Conservation (phyloP, 2,329 filamentous ascomycete genomes). For the Alternaria sp. region DNA sequence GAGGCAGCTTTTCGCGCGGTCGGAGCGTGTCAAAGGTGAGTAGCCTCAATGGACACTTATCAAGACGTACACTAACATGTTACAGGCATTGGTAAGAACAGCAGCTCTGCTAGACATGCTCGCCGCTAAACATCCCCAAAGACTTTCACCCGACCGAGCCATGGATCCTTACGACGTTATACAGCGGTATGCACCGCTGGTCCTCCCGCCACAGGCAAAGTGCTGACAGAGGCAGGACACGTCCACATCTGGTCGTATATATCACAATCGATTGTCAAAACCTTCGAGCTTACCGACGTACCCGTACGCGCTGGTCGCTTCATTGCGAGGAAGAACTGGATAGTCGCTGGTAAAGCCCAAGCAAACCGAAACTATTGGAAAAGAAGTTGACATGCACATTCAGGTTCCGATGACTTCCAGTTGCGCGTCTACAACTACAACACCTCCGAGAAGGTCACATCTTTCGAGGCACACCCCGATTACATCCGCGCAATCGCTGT, state of each 20-base stretch:
- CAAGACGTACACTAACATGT: constrained; percentile 29
- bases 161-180: constrained; percentile 93
- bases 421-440: constrained; percentile 93
- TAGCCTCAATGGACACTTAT: constrained; percentile 2
- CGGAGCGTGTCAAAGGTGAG: constrained; percentile 82
- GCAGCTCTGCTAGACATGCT: not conserved
- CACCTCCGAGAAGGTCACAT: constrained; percentile 96
- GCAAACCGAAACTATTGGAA: not conserved
- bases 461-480: constrained; percentile 96
- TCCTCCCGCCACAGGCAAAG: constrained; percentile 4
- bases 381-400: constrained; percentile 26
- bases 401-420: constrained; percentile 81
- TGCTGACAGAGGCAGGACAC: constrained; percentile 69
- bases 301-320: constrained; percentile 96
- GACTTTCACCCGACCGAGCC: constrained; percentile 97
- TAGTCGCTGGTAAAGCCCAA: constrained; percentile 72
- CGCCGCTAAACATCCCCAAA: constrained; percentile 59
- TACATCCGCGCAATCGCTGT: constrained; percentile 97
- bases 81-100: constrained; percentile 44
- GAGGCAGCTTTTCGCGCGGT: constrained; percentile 85
- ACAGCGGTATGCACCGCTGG: constrained; percentile 71
- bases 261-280: constrained; percentile 84
- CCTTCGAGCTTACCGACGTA: constrained; percentile 97
- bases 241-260: constrained; percentile 99
- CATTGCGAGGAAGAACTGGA: constrained; percentile 98